A percentile compares a stretch with the other conserved stretches of the same genome.
phyloP scores from a whole-genome alignment of 306 rosid species.

The Biancaea sappan region DNA sequence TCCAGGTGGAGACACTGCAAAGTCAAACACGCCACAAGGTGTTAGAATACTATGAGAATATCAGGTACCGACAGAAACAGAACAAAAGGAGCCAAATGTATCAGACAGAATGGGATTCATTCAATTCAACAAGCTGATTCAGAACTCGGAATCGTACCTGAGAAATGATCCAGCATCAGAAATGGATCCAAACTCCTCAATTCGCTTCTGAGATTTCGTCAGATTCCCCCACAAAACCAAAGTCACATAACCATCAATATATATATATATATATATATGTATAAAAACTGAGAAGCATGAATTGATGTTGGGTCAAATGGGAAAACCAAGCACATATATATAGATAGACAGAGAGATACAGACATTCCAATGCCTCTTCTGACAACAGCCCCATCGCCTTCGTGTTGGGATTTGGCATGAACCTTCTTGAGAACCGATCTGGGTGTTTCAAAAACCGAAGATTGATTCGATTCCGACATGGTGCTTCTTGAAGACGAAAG shows the following conservation, averaged over 20 bases:
- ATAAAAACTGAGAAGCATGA: neutral
- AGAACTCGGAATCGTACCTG: constrained; percentile 38
- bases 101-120: neutral
- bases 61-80: neutral
- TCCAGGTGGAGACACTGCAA: constrained; percentile 51
- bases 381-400: constrained; percentile 55
- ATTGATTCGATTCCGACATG: constrained; percentile 40
- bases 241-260: neutral
- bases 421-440: constrained; percentile 52
- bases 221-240: neutral
- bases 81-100: neutral
- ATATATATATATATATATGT: too few relatives aligned
- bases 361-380: constrained; percentile 59
- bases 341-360: too few relatives aligned
- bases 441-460: constrained; percentile 42
- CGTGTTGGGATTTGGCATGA: constrained; percentile 48
- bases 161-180: constrained; percentile 50
- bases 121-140: neutral
- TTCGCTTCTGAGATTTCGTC: constrained; percentile 37
- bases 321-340: too few relatives aligned
- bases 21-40: constrained; percentile 25
- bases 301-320: neutral
- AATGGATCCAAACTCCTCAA: constrained; percentile 54
- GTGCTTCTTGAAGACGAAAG: neutral
- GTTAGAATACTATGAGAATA: neutral